Evolutionary conservation across 257 asterid genomes (phyloP), one percentile per base, ranked within the genome.

Genomic region (Hygrophila difformis): DNA sequence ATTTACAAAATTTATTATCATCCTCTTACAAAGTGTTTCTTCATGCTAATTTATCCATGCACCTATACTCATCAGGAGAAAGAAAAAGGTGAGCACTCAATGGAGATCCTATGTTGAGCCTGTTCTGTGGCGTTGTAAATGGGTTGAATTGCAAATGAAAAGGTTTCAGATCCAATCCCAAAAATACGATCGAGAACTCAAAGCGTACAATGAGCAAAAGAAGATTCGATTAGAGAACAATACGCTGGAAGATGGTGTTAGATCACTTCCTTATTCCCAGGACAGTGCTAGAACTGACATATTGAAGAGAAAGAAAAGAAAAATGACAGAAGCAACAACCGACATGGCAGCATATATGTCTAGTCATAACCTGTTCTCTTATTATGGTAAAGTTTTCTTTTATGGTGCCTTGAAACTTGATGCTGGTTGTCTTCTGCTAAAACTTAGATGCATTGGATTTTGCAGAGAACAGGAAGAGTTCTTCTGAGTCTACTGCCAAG

Each of bases 61-160:
- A 18, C 22, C 38, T 13, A 47, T 40, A 18, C 18, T 65, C 46
- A 22, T 57, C 44, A 41, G 26, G 36, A 87, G 94, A 84, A 79
- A 49, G 76, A 86, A 62, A 53, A 75, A 65, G 61, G 50, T 71
- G 67, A 75, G 89, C 13, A 19, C 65, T 70, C 93, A 79, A 8
- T 87, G 96, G 96, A 87, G 75, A 65, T 46, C 84, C 39, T 71
- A 37, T 57, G 44, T 73, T 39, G 74, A 63, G 54, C 87, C 93
- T 8, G 56, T 87, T 15, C 63, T 61, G 81, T 82, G 94, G 96
- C 84, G 94, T 12, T 75, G 88, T 65, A 87, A 79, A 68, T 87
- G 94, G 94, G 61, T 57, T 51, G 96, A 87, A 67, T 56, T 87
- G 65, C 91, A 82, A 69, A 57, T 75, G 18, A 72, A 55, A 63